phyloP scores from a whole-genome alignment of 2,329 filamentous ascomycete species.

The Ophiobolus disseminans region DNA sequence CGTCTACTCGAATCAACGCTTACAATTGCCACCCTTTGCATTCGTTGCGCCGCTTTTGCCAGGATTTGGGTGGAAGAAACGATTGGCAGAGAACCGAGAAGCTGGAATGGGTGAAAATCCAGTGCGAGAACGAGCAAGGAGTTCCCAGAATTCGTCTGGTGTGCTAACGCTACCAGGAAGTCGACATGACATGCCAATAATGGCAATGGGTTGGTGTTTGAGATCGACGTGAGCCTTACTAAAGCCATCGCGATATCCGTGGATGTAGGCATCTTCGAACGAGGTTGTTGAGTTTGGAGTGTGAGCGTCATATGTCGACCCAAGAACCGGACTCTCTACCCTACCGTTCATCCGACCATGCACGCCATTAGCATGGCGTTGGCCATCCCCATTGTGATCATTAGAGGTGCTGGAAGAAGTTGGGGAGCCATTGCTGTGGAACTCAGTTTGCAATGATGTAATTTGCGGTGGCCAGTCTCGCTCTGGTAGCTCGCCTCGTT shows the following conservation, averaged over 20 bases:
- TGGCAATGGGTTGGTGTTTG: conserved; percentile 39
- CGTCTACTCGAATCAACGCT: too few species aligned
- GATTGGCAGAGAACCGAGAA: conserved; percentile 47
- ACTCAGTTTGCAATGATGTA: background rate
- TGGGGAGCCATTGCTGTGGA: background rate
- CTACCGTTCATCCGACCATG: background rate
- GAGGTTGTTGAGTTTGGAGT: conserved; percentile 2
- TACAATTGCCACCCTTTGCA: conserved; percentile 25
- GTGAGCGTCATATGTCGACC: background rate
- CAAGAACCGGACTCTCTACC: background rate
- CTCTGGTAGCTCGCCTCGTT: conserved; percentile 12
- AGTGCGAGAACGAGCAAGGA: conserved; percentile 32
- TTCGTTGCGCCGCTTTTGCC: conserved; percentile 48
- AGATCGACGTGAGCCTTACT: conserved; percentile 20
- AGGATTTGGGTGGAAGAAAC: conserved; percentile 48
- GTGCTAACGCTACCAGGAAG: conserved; percentile 31
- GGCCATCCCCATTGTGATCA: too few species aligned
- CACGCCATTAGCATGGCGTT: too few species aligned
- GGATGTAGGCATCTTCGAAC: conserved; percentile 21
- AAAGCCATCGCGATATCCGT: conserved; percentile 28
- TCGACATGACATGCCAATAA: conserved; percentile 49
- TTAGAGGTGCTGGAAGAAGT: background rate
- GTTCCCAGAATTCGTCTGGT: conserved; percentile 38
- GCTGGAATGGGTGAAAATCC: conserved; percentile 46
- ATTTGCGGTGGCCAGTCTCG: background rate